Evolutionary conservation across 768 basidiomycete species (phyloP).

Genomic region (Lyophyllum shimeji): DNA sequence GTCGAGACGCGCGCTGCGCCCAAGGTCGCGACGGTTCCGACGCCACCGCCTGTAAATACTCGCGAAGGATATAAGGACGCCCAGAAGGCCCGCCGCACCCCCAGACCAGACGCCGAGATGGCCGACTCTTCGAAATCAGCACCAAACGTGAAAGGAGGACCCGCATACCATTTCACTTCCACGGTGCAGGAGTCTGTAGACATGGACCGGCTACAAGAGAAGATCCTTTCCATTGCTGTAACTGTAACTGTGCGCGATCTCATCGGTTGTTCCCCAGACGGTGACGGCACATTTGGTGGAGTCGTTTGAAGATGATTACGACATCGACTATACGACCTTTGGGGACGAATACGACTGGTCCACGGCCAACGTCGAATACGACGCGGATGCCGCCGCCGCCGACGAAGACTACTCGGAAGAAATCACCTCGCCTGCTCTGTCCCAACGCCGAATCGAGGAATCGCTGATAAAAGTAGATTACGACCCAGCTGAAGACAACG

Average conservation of each 20-base stretch:
- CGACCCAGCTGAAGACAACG: background rate
- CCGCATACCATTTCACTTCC: slow-evolving; percentile 4
- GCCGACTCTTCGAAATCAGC: too few relatives aligned
- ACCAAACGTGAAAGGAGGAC: background rate
- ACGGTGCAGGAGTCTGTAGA: slow-evolving; percentile 1
- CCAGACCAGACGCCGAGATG: background rate
- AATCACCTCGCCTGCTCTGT: background rate
- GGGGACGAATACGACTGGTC: too few relatives aligned
- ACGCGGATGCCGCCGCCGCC: too few relatives aligned
- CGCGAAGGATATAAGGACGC: too few relatives aligned
- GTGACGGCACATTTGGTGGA: background rate
- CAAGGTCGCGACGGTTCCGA: too few relatives aligned
- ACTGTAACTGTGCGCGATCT: slow-evolving; percentile 2
- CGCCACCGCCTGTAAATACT: too few relatives aligned
- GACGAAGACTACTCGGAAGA: background rate
- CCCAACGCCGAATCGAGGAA: background rate
- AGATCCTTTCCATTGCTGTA: slow-evolving; percentile 1
- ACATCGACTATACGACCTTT: background rate
- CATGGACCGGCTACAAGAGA: background rate
- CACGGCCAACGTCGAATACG: background rate
- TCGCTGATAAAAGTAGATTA: background rate
- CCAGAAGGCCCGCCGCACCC: too few relatives aligned
- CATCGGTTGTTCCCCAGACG: slow-evolving; percentile 2
- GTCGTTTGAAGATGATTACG: background rate
- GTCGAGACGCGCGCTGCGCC: too few relatives aligned